Evolutionary conservation across 257 asterid genomes (phyloP).

Genomic region (Rubia yunnanensis): DNA sequence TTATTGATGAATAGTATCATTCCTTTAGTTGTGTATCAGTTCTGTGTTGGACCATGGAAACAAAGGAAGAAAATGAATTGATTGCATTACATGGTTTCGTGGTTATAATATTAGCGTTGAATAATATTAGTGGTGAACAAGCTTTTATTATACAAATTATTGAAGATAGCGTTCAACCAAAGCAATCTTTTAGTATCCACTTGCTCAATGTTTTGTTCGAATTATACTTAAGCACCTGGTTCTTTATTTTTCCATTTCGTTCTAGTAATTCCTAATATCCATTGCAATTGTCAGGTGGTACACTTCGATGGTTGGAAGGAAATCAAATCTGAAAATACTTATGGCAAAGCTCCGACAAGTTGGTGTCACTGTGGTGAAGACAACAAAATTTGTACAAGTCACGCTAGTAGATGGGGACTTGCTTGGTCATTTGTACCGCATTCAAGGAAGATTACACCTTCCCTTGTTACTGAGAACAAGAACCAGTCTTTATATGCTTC

Average conservation of each 20-base stretch:
- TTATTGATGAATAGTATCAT: too few relatives aligned
- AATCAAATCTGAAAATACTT: conserved; percentile 61
- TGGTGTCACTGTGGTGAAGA: conserved; percentile 80
- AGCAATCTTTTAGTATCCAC: conserved; percentile 48
- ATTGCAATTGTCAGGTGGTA: conserved; percentile 63
- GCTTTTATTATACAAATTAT: conserved; percentile 69
- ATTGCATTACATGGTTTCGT: conserved; percentile 29
- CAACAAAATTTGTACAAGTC: conserved; percentile 92
- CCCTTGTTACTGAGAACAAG: conserved; percentile 37
- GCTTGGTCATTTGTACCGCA: conserved; percentile 86
- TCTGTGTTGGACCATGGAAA: neutral
- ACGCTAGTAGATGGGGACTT: conserved; percentile 94
- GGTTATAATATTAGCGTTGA: too few relatives aligned
- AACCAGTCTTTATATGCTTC: conserved; percentile 66
- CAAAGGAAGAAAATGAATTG: neutral
- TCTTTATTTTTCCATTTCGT: neutral
- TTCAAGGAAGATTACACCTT: conserved; percentile 32
- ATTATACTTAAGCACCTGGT: neutral
- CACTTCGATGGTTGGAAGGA: conserved; percentile 92
- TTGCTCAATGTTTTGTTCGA: neutral
- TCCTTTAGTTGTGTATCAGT: neutral
- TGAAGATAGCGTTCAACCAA: conserved; percentile 63
- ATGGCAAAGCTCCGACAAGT: conserved; percentile 64
- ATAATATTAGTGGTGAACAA: conserved; percentile 79
- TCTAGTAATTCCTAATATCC: neutral